Conservation (phyloP, 2,329 filamentous ascomycete species). For the Simplicillium sp. region DNA sequence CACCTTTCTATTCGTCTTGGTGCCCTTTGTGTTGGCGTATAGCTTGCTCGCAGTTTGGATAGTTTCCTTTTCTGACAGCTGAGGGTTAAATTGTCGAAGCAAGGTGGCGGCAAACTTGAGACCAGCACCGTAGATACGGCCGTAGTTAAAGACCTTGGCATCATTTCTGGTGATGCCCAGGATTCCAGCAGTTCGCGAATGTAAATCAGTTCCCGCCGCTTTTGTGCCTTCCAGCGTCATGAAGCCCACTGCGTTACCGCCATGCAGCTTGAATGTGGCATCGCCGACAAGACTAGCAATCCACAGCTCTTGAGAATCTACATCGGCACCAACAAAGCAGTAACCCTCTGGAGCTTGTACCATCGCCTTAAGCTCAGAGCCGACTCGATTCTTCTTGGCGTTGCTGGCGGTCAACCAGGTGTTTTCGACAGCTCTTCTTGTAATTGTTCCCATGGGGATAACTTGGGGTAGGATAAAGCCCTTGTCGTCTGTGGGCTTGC, state of each 20-base stretch:
- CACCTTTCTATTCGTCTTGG: conserved; percentile 66
- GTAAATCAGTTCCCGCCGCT: conserved; percentile 83
- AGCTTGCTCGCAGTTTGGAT: conserved; percentile 65
- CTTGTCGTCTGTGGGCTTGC: conserved; percentile 12
- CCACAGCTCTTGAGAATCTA: conserved; percentile 96
- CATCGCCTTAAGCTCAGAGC: conserved; percentile 96
- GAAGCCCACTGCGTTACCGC: conserved; percentile 94
- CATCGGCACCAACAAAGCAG: conserved; percentile 90
- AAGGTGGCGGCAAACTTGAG: conserved; percentile 87
- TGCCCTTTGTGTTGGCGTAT: conserved; percentile 84
- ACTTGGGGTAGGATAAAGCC: conserved; percentile 92
- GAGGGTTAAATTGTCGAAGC: conserved; percentile 87
- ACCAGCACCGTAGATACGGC: conserved; percentile 96
- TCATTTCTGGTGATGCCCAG: conserved; percentile 90
- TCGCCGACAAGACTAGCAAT: conserved; percentile 94
- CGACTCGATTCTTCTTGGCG: conserved; percentile 90
- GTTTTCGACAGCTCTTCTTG: conserved; percentile 87
- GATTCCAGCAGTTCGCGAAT: conserved; percentile 87
- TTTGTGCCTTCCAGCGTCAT: conserved; percentile 98
- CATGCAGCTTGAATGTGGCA: conserved; percentile 88
- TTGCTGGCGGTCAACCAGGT: conserved; percentile 98
- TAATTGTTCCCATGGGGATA: conserved; percentile 98
- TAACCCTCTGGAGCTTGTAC: conserved; percentile 85
- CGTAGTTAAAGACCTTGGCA: conserved; percentile 98
- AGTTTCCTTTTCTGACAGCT: conserved; percentile 70